Evolutionary conservation across 768 basidiomycete genomes (phyloP).

Genomic region (Pleurotus djamor): DNA sequence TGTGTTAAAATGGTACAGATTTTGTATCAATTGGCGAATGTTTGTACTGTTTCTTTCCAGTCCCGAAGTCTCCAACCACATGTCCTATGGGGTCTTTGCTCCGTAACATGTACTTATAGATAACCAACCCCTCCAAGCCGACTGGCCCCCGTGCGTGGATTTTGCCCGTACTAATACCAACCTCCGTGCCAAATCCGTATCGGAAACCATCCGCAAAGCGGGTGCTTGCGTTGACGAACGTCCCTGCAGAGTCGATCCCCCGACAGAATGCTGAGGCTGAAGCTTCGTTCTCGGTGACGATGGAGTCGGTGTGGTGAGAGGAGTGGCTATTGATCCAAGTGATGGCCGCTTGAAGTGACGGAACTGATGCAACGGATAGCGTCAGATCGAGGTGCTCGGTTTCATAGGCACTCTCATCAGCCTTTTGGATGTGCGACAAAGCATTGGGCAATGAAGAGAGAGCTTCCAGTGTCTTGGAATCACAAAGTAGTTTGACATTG

Average conservation of each 20-base stretch:
- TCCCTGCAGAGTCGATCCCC: conserved; percentile 89
- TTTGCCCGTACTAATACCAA: conserved; percentile 94
- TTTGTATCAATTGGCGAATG: conserved; percentile 48
- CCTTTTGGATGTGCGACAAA: conserved; percentile 44
- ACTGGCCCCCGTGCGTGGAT: conserved; percentile 98
- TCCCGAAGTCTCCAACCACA: conserved; percentile 83
- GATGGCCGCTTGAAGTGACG: conserved; percentile 74
- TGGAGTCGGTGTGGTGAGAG: conserved; percentile 93
- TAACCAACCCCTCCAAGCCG: conserved; percentile 89
- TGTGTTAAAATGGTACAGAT: conserved; percentile 45
- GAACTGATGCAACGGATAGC: conserved; percentile 75
- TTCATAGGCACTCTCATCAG: conserved; percentile 65
- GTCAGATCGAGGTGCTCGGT: conserved; percentile 89
- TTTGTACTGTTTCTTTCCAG: conserved; percentile 73
- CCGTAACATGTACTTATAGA: conserved; percentile 93
- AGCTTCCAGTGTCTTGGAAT: conserved; percentile 57
- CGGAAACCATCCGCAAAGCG: conserved; percentile 96
- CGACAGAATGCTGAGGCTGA: conserved; percentile 76
- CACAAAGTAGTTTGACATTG: conserved; percentile 80
- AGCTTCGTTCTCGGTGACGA: conserved; percentile 77
- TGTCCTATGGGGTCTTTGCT: conserved; percentile 77
- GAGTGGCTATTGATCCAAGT: conserved; percentile 90
- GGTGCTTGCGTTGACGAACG: conserved; percentile 93
- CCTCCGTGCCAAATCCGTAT: conserved; percentile 97
- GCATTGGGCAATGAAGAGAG: conserved; percentile 42